phyloP scores from a whole-genome alignment of 257 asterid genomes.

The Buddleja alternifolia region DNA sequence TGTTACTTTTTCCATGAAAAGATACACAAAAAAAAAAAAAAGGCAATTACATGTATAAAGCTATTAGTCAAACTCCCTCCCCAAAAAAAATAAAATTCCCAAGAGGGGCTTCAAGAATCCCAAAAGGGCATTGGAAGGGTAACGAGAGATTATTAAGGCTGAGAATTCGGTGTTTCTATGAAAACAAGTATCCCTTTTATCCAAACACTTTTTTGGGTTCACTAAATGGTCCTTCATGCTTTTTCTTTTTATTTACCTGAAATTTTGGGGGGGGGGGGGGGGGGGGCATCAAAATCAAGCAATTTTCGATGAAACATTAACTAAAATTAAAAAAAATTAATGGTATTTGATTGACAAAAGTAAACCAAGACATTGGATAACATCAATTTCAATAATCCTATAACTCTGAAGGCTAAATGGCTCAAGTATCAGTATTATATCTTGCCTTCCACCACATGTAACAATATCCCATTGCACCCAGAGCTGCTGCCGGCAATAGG shows the following conservation, averaged over 20 bases:
- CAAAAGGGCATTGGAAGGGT: background rate
- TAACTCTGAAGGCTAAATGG: slow-evolving; percentile 22
- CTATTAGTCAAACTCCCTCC: background rate
- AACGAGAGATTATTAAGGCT: background rate
- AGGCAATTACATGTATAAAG: too few species aligned
- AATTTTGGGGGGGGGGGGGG: too few species aligned
- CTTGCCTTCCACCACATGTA: slow-evolving; percentile 93
- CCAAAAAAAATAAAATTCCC: too few species aligned
- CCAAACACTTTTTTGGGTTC: background rate
- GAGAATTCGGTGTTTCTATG: background rate
- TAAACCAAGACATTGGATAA: slow-evolving; percentile 10
- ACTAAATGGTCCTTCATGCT: slow-evolving; percentile 16
- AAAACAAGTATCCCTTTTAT: background rate
- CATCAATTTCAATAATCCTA: background rate
- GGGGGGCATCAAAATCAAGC: background rate
- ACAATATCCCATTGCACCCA: slow-evolving; percentile 81
- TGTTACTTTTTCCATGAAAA: background rate
- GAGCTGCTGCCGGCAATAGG: slow-evolving; percentile 79
- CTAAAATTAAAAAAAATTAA: too few species aligned
- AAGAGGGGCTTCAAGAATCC: background rate
- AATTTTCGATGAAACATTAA: background rate
- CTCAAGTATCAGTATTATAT: slow-evolving; percentile 18
- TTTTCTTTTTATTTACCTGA: background rate
- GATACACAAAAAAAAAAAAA: background rate
- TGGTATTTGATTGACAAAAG: background rate